Percentiles rank a stretch among this genome's conserved stretches.
phyloP scores from a whole-genome alignment of 2,329 filamentous ascomycete species.

The Neofusicoccum ribis region DNA sequence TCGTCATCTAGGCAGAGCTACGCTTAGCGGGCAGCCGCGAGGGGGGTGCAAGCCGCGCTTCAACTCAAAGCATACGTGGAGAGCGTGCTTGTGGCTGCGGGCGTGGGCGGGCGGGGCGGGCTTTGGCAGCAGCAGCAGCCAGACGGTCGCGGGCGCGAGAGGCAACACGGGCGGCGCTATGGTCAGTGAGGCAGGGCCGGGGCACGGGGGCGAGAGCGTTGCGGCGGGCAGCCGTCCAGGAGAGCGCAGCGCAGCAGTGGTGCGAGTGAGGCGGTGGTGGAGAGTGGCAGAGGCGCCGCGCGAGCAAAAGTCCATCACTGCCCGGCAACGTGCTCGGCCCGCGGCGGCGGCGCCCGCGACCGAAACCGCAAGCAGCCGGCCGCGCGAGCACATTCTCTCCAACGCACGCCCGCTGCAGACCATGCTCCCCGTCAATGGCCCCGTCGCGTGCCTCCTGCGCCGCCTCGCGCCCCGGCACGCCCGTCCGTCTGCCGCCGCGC shows the following conservation, averaged over 20 bases:
- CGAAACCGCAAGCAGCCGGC: not conserved
- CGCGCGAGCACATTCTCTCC: not conserved
- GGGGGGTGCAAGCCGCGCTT: slow-evolving; percentile 22
- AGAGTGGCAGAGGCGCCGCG: slow-evolving; percentile 13
- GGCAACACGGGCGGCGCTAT: slow-evolving; percentile 11
- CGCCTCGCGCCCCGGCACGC: not conserved
- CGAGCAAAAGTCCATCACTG: slow-evolving; percentile 6
- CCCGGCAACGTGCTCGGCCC: not conserved
- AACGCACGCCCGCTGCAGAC: not conserved
- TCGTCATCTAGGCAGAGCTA: slow-evolving; percentile 53
- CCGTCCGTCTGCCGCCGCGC: not conserved
- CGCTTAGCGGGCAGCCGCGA: slow-evolving; percentile 27
- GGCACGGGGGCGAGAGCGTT: slow-evolving; percentile 4
- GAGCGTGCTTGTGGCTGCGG: slow-evolving; percentile 19
- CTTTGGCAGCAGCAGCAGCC: not conserved
- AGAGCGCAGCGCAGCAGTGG: not conserved
- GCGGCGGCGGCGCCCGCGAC: slow-evolving; percentile 19
- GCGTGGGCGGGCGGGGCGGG: slow-evolving; percentile 8
- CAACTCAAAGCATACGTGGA: slow-evolving; percentile 32
- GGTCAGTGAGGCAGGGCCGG: slow-evolving; percentile 9
- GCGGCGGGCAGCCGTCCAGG: slow-evolving; percentile 12
- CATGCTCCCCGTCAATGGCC: not conserved
- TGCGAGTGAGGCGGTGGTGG: not conserved
- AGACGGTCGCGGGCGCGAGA: slow-evolving; percentile 5
- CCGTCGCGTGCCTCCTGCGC: not conserved